Evolutionary conservation across 2,329 filamentous ascomycete genomes (phyloP), one percentile per base, ranked within the genome.

Genomic region (Dactylellina haptotyla): DNA sequence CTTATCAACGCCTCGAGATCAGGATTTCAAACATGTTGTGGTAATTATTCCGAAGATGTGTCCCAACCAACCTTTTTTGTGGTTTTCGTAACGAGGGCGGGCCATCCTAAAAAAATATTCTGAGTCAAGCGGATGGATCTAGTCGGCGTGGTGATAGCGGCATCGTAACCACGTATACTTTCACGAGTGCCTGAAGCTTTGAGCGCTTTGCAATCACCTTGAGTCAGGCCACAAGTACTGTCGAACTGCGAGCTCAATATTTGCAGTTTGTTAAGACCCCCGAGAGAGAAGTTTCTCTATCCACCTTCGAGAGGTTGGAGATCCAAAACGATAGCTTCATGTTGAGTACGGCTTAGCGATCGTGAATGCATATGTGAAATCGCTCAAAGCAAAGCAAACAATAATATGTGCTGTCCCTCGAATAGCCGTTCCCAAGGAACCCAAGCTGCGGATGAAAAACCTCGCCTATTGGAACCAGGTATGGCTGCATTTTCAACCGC

Each of bases 401-500:
- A n/a, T n/a, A n/a, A 57, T 14, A 43, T 10, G n/a, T n/a, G n/a
- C n/a, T 12, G 18, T 18, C 16, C 56, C 26, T 59, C 56, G 26
- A 58, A 67, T 53, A 67, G 14, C 43, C 30, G 53, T 58, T 34
- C 43, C 48, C 28, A 54, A 51, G 59, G 30, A 30, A 51, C 43
- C 53, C 45, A 53, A 58, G 30, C 41, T n/a, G n/a, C 43, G 23
- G 32, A 25, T 51, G 25, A 53, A 43, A 18, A 45, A 30, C 14
- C 53, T 65, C 58, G 66, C 58, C 59, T 71, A 57, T 59, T 72
- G 58, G 53, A 39, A 65, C 46, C 64, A 32, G 51, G 64, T 58
- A 5, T 61, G 59, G 28, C 30, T 58, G 51, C 16, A 58, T 62
- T 46, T 69, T 65, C 51, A 65, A 72, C 59, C 59, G 59, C 59